Percentiles rank a stretch among this genome's conserved stretches.
Evolutionary conservation across 768 basidiomycete species (phyloP).

Genomic region (Tricholoma saponaceum): DNA sequence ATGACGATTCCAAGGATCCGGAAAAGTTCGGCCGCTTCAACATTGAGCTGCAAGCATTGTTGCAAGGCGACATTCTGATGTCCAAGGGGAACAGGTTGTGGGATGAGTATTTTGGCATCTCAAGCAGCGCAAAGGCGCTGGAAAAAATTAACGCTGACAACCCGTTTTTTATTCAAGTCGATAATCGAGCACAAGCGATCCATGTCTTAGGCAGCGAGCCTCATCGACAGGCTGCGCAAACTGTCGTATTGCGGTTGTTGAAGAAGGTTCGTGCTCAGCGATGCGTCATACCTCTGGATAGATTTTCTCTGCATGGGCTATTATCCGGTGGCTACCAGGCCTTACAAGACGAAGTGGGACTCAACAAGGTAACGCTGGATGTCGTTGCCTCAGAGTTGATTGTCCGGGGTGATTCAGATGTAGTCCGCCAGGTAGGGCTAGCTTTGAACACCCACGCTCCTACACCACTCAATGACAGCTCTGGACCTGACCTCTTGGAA

Average conservation of each 20-base stretch:
- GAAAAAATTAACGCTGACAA: slow-evolving; percentile 31
- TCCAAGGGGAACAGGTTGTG: slow-evolving; percentile 32
- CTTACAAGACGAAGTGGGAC: slow-evolving; percentile 35
- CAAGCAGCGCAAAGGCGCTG: slow-evolving; percentile 34
- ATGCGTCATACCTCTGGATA: slow-evolving; percentile 32
- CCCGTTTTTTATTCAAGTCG: slow-evolving; percentile 33
- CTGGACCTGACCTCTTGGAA: neutral
- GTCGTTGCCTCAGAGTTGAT: slow-evolving; percentile 35
- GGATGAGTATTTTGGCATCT: slow-evolving; percentile 45
- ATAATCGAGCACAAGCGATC: slow-evolving; percentile 33
- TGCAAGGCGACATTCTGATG: slow-evolving; percentile 35
- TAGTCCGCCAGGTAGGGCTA: slow-evolving; percentile 23
- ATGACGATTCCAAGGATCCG: slow-evolving; percentile 28
- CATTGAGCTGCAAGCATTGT: slow-evolving; percentile 29
- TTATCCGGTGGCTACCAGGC: slow-evolving; percentile 33
- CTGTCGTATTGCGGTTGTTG: slow-evolving; percentile 31
- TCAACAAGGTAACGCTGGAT: slow-evolving; percentile 41
- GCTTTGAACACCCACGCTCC: slow-evolving; percentile 18
- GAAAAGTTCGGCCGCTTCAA: slow-evolving; percentile 33
- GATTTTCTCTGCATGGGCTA: slow-evolving; percentile 29
- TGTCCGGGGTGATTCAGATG: slow-evolving; percentile 34
- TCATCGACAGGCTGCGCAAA: slow-evolving; percentile 26
- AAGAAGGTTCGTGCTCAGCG: slow-evolving; percentile 31
- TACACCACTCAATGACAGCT: slow-evolving; percentile 3
- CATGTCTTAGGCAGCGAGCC: slow-evolving; percentile 34